A percentile compares a stretch with the other conserved stretches of the same genome.
These are phyloP conservation scores for Agrocybe pediades DNA, from an alignment of 768 basidiomycete genomes.

Conservation along the genomic window DNA sequence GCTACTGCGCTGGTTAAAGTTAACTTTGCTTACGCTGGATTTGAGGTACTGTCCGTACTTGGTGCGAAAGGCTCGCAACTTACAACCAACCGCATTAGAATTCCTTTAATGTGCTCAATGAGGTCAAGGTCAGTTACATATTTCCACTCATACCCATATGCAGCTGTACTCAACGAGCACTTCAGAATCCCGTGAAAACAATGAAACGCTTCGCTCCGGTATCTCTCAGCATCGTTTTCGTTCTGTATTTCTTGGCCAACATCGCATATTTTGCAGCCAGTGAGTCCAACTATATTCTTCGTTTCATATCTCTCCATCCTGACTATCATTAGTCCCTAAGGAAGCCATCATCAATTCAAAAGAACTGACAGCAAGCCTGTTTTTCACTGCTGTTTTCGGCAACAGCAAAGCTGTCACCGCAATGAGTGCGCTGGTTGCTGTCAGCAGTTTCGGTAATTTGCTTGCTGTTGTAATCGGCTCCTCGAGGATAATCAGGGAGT, in stretches of 20 bases:
- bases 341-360: slow-evolving; percentile 43
- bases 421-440: slow-evolving; percentile 37
- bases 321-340: slow-evolving; percentile 34
- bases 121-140: slow-evolving; percentile 32
- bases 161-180: neutral
- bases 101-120: slow-evolving; percentile 48
- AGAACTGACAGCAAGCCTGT: slow-evolving; percentile 48
- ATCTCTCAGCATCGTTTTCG: slow-evolving; percentile 46
- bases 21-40: slow-evolving; percentile 39
- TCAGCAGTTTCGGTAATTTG: slow-evolving; percentile 43
- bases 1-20: slow-evolving; percentile 38
- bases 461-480: slow-evolving; percentile 39
- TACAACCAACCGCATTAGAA: slow-evolving; percentile 24
- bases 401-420: slow-evolving; percentile 33
- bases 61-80: neutral
- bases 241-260: slow-evolving; percentile 51
- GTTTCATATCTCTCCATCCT: neutral
- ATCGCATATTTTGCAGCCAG: slow-evolving; percentile 40
- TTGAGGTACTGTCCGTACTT: slow-evolving; percentile 26
- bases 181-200: slow-evolving; percentile 43
- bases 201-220: slow-evolving; percentile 45
- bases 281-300: slow-evolving; percentile 18
- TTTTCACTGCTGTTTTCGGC: slow-evolving; percentile 54
- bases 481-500: slow-evolving; percentile 47
- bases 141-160: neutral